Conservation (phyloP, 257 asterid genomes). For the Phtheirospermum japonicum region DNA sequence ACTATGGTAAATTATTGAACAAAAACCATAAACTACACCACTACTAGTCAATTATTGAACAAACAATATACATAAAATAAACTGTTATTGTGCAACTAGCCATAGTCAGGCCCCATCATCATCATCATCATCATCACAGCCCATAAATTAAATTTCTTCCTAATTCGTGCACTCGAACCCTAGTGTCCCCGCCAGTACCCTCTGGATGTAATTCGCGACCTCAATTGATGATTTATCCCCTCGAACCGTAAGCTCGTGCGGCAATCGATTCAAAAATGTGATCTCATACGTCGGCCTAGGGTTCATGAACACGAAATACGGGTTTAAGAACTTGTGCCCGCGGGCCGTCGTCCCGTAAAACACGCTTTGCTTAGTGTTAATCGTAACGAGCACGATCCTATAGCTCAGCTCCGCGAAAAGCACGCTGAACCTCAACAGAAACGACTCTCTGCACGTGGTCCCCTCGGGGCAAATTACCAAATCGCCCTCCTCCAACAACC, state of each 20-base stretch:
- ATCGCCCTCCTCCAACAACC: conserved; percentile 69
- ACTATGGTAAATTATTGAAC: too few relatives aligned
- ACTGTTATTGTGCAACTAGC: too few relatives aligned
- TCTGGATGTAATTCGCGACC: conserved; percentile 78
- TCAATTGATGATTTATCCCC: conserved; percentile 77
- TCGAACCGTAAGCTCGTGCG: conserved; percentile 48
- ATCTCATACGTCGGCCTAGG: conserved; percentile 82
- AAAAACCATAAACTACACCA: too few relatives aligned
- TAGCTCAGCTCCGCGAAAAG: conserved; percentile 84
- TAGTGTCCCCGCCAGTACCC: conserved; percentile 69
- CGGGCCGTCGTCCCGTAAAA: conserved; percentile 81
- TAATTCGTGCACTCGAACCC: conserved; percentile 84
- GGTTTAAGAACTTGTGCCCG: conserved; percentile 65
- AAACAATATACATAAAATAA: too few relatives aligned
- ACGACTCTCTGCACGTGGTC: conserved; percentile 87
- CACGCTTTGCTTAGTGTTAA: conserved; percentile 64
- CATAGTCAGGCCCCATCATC: conserved; percentile 71
- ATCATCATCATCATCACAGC: too few relatives aligned
- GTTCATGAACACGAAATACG: conserved; percentile 89
- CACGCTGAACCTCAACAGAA: conserved; percentile 73
- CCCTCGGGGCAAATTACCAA: conserved; percentile 94
- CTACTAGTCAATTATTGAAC: too few relatives aligned
- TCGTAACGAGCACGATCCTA: conserved; percentile 79
- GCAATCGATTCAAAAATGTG: conserved; percentile 67
- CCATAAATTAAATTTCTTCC: too few relatives aligned